Evolutionary conservation across 495 filamentous ascomycete species (phyloP).

Genomic region (Aspergillus carlsbadensis): DNA sequence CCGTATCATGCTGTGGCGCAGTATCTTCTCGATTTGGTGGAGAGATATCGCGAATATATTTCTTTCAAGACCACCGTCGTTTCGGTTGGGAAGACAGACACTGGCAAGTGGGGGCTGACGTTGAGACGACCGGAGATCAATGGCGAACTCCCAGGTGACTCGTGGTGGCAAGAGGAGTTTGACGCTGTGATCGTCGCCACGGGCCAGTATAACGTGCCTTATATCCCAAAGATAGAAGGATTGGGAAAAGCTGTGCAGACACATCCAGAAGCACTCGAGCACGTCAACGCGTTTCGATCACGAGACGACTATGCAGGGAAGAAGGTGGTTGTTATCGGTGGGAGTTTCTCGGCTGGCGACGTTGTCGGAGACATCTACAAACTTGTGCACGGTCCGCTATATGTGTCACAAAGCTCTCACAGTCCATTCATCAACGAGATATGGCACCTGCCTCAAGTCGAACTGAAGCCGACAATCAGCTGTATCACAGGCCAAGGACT

Average conservation of each 20-base stretch:
- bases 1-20: slow-evolving; percentile 25
- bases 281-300: slow-evolving; percentile 26
- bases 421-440: slow-evolving; percentile 13
- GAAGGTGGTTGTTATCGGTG: slow-evolving; percentile 28
- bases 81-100: slow-evolving; percentile 22
- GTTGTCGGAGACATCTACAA: slow-evolving; percentile 26
- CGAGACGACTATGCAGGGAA: slow-evolving; percentile 25
- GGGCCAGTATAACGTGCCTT: slow-evolving; percentile 71
- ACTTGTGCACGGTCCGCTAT: slow-evolving; percentile 25
- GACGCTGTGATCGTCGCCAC: slow-evolving; percentile 76
- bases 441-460: slow-evolving; percentile 27
- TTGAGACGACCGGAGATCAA: slow-evolving; percentile 20
- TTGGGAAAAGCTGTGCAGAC: slow-evolving; percentile 15
- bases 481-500: slow-evolving; percentile 8
- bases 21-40: slow-evolving; percentile 26
- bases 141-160: slow-evolving; percentile 16
- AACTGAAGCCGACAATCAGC: slow-evolving; percentile 20
- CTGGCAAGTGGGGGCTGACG: slow-evolving; percentile 23
- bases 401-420: slow-evolving; percentile 25
- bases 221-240: slow-evolving; percentile 54
- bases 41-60: slow-evolving; percentile 20
- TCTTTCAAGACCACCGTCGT: slow-evolving; percentile 33
- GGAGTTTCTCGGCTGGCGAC: slow-evolving; percentile 30
- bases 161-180: slow-evolving; percentile 36
- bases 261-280: slow-evolving; percentile 23